Evolutionary conservation across 495 filamentous ascomycete species (phyloP).

Genomic region (Aspergillus haitiensis): DNA sequence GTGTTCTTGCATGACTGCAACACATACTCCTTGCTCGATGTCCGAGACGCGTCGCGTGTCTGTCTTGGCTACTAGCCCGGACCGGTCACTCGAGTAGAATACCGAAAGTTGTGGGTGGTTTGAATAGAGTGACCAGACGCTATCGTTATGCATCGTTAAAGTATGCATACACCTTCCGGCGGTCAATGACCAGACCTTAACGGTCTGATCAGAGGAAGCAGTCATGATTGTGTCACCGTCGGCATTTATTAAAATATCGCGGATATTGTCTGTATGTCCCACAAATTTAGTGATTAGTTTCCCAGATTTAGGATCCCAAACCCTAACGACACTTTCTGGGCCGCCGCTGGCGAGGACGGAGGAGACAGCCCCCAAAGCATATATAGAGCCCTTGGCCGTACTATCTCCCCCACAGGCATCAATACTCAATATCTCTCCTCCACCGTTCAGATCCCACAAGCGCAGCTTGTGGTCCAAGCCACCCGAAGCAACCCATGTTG

Average conservation of each 20-base stretch:
- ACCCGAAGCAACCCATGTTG: constrained; percentile 94
- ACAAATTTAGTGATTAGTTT: constrained; percentile 94
- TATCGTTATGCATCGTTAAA: constrained; percentile 96
- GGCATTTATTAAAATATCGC: constrained; percentile 84
- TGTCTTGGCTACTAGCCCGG: constrained; percentile 90
- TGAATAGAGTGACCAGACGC: constrained; percentile 94
- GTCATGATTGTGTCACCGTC: constrained; percentile 89
- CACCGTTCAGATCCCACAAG: constrained; percentile 89
- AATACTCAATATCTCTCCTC: constrained; percentile 80
- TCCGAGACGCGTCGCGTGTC: constrained; percentile 77
- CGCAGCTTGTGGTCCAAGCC: constrained; percentile 89
- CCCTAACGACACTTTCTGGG: constrained; percentile 85
- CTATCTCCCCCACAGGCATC: constrained; percentile 76
- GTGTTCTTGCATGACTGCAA: constrained; percentile 88
- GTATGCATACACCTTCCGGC: constrained; percentile 96
- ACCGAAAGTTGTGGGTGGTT: constrained; percentile 80
- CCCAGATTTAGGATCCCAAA: constrained; percentile 91
- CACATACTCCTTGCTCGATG: constrained; percentile 83
- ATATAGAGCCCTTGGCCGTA: constrained; percentile 90
- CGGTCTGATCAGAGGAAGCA: constrained; percentile 91
- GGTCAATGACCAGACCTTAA: constrained; percentile 96
- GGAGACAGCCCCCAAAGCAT: constrained; percentile 75
- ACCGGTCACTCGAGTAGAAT: constrained; percentile 92
- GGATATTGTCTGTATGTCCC: constrained; percentile 95
- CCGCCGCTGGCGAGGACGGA: constrained; percentile 87